Evolutionary conservation across 306 rosid species (phyloP).

Genomic region (Rubus parviflorus): DNA sequence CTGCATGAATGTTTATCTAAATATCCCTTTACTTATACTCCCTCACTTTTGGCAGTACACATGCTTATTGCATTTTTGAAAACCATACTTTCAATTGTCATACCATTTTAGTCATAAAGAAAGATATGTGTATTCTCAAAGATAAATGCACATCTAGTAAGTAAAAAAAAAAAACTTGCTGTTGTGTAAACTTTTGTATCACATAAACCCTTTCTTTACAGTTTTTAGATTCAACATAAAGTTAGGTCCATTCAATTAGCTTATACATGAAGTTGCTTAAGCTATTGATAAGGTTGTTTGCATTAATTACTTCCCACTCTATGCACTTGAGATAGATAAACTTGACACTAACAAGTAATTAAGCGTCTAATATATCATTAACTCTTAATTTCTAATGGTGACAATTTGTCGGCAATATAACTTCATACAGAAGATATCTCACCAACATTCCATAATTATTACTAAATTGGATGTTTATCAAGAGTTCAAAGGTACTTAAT

Average conservation of each 20-base stretch:
- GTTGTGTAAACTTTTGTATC: too few species aligned
- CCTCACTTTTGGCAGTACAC: too few species aligned
- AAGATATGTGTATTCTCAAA: too few species aligned
- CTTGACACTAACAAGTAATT: not conserved
- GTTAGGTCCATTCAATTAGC: not conserved
- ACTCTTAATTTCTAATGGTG: not conserved
- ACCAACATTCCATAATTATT: not conserved
- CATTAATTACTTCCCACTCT: not conserved
- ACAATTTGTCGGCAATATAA: not conserved
- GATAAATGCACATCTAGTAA: too few species aligned
- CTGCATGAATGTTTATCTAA: too few species aligned
- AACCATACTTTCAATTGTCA: too few species aligned
- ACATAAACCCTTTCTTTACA: not conserved
- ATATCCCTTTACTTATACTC: too few species aligned
- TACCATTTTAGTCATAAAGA: too few species aligned
- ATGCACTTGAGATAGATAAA: not conserved
- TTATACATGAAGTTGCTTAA: conserved; percentile 11
- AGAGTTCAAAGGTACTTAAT: not conserved
- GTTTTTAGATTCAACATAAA: not conserved
- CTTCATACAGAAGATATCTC: conserved; percentile 5
- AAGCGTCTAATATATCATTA: not conserved
- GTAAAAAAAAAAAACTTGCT: too few species aligned
- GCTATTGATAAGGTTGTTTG: not conserved
- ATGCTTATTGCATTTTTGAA: too few species aligned
- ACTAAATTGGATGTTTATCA: not conserved